Percentiles rank a stretch among this genome's conserved stretches.
These are phyloP conservation scores for Scytalidium lignicola DNA, from an alignment of 2,329 filamentous ascomycete genomes.

Conservation along the genomic window DNA sequence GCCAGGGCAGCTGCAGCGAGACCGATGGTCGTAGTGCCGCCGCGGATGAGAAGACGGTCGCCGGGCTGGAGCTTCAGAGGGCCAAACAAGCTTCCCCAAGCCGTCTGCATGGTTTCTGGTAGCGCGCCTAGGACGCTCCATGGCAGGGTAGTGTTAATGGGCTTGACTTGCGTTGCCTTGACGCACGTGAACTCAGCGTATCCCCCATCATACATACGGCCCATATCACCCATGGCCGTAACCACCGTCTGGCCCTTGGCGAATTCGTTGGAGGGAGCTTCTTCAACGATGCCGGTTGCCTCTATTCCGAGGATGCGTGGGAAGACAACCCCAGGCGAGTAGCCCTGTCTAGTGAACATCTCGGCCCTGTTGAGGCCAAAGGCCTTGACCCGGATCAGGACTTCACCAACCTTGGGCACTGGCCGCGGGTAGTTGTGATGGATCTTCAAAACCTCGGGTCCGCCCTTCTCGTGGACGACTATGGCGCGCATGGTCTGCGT, in stretches of 20 bases:
- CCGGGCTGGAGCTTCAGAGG: slow-evolving; percentile 32
- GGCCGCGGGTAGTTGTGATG: slow-evolving; percentile 31
- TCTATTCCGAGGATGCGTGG: slow-evolving; percentile 67
- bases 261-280: slow-evolving; percentile 19
- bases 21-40: slow-evolving; percentile 43
- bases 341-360: slow-evolving; percentile 64
- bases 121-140: not conserved
- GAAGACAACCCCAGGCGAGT: slow-evolving; percentile 65
- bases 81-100: slow-evolving; percentile 36
- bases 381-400: slow-evolving; percentile 69
- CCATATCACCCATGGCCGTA: not conserved
- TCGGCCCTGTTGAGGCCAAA: slow-evolving; percentile 84
- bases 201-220: not conserved
- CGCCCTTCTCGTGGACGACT: slow-evolving; percentile 34
- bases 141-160: not conserved
- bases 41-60: slow-evolving; percentile 41
- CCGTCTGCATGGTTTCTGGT: not conserved
- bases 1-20: slow-evolving; percentile 41
- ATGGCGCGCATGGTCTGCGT: slow-evolving; percentile 36
- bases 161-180: not conserved
- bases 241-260: slow-evolving; percentile 11
- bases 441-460: slow-evolving; percentile 47
- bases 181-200: slow-evolving; percentile 1
- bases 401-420: slow-evolving; percentile 50
- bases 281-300: slow-evolving; percentile 63